Base-by-base conservation (phyloP, 2,329 filamentous ascomycete species). In the Alternaria viburni region DNA sequence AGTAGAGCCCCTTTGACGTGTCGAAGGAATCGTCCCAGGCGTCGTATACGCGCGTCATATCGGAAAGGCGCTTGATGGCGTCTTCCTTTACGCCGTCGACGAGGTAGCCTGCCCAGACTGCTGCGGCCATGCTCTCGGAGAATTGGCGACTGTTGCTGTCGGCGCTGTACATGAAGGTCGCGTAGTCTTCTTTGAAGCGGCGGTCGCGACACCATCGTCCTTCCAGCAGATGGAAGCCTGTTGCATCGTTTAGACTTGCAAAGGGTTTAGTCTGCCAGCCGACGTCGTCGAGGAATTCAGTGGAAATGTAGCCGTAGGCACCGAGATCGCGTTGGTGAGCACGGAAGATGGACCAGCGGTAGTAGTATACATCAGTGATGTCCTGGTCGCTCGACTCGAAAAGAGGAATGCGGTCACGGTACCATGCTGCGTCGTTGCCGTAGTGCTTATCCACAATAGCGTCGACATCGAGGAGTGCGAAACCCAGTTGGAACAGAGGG, bases 131-230 rank as follows among this genome's bases (percentile, higher is more conserved):
- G 58, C 77, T 80, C 63, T 83, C 82, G 3, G 80, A 81, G 56
- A 82, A 83, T 50, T 83, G 81, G 13, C 81, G 74, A 26, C 80
- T 79, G 44, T 81, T 81, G 23, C 79, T 77, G 15, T 82, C 76
- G 3, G 70, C 57, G 15, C 77, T 76, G 60, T 79, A 80, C 66
- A 83, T 81, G 59, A 82, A 82, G 3, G 72, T 77, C 10, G 80
- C 76, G 46, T 83, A 83, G 63, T 83, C 81, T 41, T 82, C 77
- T 45, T 80, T 81, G 66, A 81, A 83, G 1, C 81, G 78, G 25
- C 81, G 77, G 65, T 84, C 81, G 41, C 81, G 79, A 28, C 76
- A 76, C 82, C 81, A 84, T n/a, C 81, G 74, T 0, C 81, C 82
- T 62, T 83, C 82, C 7, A 78, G 76, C 6, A 84, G 67, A 64